Conservation (phyloP, 768 basidiomycete genomes). For the Mrakia frigida region DNA sequence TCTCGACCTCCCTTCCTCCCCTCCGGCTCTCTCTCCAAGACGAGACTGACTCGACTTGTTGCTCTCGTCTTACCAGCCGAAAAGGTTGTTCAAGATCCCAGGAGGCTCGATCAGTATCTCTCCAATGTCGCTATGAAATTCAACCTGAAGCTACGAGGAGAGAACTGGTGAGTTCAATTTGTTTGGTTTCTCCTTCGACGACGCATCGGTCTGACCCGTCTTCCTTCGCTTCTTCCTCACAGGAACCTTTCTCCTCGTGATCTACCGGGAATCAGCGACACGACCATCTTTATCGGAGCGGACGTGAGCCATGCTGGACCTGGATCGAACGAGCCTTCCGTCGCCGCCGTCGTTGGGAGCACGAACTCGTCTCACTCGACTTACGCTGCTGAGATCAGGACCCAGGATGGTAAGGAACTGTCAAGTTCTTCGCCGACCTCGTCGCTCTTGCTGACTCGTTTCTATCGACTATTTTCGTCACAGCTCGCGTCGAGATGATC, state of each 20-base stretch:
- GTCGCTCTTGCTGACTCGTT: too few relatives aligned
- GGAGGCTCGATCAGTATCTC: slow-evolving; percentile 1
- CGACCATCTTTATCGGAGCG: background rate
- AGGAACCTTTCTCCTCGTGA: background rate
- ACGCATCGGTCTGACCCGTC: background rate
- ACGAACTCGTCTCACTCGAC: background rate
- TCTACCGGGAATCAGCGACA: background rate
- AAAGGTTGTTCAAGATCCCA: background rate
- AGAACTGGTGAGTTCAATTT: background rate
- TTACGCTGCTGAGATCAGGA: slow-evolving; percentile 7
- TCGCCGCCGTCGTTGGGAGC: background rate
- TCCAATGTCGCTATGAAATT: slow-evolving; percentile 6
- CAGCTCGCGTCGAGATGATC: background rate
- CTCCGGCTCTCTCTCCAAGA: too few relatives aligned
- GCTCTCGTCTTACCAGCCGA: too few relatives aligned
- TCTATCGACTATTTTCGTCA: too few relatives aligned
- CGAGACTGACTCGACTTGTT: too few relatives aligned
- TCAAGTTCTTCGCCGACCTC: too few relatives aligned
- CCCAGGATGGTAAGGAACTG: background rate
- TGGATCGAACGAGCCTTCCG: background rate
- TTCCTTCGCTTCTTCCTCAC: background rate
- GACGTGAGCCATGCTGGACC: slow-evolving; percentile 12
- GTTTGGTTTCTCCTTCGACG: background rate
- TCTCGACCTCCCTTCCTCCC: too few relatives aligned
- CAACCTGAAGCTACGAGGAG: slow-evolving; percentile 20